Percentiles rank a stretch among this genome's conserved stretches.
These are phyloP conservation scores for Dryadomyces sulphureus DNA, from an alignment of 2,329 filamentous ascomycete genomes.

Conservation along the genomic window DNA sequence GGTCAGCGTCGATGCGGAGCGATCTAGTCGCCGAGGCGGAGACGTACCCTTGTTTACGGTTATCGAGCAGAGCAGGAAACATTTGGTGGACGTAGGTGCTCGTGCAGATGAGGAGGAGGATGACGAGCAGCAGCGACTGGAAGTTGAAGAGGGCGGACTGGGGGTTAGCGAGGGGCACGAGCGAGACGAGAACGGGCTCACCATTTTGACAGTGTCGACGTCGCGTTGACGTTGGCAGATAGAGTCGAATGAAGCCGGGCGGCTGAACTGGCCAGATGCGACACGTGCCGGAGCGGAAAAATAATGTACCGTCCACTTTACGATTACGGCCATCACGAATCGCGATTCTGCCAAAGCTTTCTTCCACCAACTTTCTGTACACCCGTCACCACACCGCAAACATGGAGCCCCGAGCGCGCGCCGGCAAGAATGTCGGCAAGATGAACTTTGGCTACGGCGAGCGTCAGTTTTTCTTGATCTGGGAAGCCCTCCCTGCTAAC, in stretches of 20 bases:
- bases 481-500: neutral
- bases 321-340: too few relatives aligned
- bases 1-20: neutral
- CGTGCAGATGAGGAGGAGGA: constrained; percentile 91
- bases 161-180: neutral
- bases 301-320: too few relatives aligned
- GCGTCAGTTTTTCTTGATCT: constrained; percentile 30
- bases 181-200: neutral
- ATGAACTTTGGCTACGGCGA: constrained; percentile 66
- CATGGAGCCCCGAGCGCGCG: constrained; percentile 65
- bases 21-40: neutral
- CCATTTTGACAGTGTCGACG: too few relatives aligned
- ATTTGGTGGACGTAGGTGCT: constrained; percentile 86
- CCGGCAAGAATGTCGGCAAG: constrained; percentile 67
- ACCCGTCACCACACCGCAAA: constrained; percentile 16
- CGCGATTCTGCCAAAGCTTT: too few relatives aligned
- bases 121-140: constrained; percentile 85
- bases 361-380: too few relatives aligned
- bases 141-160: constrained; percentile 98
- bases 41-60: constrained; percentile 61
- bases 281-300: too few relatives aligned
- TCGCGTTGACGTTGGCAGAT: too few relatives aligned
- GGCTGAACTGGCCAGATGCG: too few relatives aligned
- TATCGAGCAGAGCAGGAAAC: constrained; percentile 78
- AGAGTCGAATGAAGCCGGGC: too few relatives aligned